Percentiles rank a stretch among this genome's conserved stretches.
These are phyloP conservation scores for Hypoxylon subgilvum DNA, from an alignment of 495 filamentous ascomycete species.

Conservation along the genomic window DNA sequence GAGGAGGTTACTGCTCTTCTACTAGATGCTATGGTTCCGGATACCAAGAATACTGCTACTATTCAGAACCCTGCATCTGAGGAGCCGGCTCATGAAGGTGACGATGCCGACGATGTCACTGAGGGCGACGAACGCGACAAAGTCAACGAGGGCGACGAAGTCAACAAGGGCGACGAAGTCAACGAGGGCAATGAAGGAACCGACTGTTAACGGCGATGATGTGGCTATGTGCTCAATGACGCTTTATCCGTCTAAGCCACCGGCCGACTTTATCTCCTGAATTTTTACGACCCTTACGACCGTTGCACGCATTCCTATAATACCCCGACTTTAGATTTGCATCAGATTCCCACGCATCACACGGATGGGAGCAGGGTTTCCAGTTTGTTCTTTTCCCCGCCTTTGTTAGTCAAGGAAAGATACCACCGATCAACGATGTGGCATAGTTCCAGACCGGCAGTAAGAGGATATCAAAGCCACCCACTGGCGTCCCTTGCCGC, in stretches of 20 bases:
- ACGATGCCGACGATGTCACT: too few species aligned
- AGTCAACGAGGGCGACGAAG: too few species aligned
- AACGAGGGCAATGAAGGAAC: too few species aligned
- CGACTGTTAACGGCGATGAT: slow-evolving; percentile 15
- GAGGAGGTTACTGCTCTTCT: too few species aligned
- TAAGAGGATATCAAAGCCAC: neutral
- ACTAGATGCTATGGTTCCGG: too few species aligned
- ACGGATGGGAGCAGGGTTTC: slow-evolving; percentile 23
- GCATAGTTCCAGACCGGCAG: slow-evolving; percentile 6
- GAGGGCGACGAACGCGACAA: too few species aligned
- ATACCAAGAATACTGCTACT: too few species aligned
- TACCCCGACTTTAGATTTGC: slow-evolving; percentile 25
- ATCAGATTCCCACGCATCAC: slow-evolving; percentile 25
- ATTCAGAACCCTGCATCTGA: too few species aligned
- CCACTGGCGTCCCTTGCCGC: neutral
- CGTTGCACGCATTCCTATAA: slow-evolving; percentile 16
- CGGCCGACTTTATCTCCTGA: neutral
- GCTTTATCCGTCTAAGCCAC: neutral
- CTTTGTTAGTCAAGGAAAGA: neutral
- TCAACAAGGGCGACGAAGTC: too few species aligned
- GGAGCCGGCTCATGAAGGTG: too few species aligned
- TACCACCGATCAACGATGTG: slow-evolving; percentile 1
- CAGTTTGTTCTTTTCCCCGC: slow-evolving; percentile 1
- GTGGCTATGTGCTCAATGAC: slow-evolving; percentile 23
- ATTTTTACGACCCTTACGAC: slow-evolving; percentile 9